Percentiles rank a stretch among this genome's conserved stretches.
Evolutionary conservation across 495 filamentous ascomycete genomes (phyloP).

Genomic region (Penicillium canariense): DNA sequence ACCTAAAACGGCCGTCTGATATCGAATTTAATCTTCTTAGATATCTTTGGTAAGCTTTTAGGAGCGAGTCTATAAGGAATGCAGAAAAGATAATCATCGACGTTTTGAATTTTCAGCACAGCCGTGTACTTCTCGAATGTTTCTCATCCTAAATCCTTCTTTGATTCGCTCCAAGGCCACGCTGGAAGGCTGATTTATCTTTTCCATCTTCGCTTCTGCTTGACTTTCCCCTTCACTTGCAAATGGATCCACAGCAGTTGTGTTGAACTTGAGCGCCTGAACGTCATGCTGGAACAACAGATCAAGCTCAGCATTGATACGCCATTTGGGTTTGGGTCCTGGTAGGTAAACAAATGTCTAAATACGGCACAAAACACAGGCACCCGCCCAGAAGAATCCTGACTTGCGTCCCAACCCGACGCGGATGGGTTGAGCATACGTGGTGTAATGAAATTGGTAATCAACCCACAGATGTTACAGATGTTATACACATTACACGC

Average conservation of each 20-base stretch:
- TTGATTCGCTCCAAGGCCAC: not conserved
- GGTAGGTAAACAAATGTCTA: constrained; percentile 57
- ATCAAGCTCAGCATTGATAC: constrained; percentile 60
- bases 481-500: constrained; percentile 60
- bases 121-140: no score
- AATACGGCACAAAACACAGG: constrained; percentile 38
- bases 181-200: not conserved
- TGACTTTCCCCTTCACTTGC: not conserved
- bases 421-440: constrained; percentile 67
- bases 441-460: constrained; percentile 61
- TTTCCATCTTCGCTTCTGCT: not conserved
- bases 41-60: no score
- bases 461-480: constrained; percentile 35
- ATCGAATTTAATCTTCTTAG: no score
- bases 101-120: no score
- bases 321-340: constrained; percentile 58
- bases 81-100: no score
- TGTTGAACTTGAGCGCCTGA: constrained; percentile 26
- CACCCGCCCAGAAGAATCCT: constrained; percentile 65
- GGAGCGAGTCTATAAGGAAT: no score
- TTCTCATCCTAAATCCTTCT: not conserved
- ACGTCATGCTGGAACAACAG: constrained; percentile 37
- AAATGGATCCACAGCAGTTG: constrained; percentile 10
- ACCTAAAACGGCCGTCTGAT: no score
- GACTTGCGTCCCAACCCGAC: constrained; percentile 61